Conservation (phyloP, 2,329 filamentous ascomycete genomes). For the Penicillium sp. region DNA sequence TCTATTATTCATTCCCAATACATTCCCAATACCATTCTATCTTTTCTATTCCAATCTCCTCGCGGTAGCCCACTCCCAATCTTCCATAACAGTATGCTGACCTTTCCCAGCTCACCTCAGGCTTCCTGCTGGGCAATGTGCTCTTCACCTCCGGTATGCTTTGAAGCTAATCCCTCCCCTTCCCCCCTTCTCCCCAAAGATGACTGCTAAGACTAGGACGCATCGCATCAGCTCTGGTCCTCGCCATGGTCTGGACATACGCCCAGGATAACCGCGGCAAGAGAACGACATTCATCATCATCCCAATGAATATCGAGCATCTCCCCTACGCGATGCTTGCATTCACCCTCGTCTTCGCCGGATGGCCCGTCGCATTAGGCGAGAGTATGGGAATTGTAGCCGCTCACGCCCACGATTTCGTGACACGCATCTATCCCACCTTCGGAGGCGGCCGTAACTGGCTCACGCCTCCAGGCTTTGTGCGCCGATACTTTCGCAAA, state of each 20-base stretch:
- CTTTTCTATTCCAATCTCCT: slow-evolving; percentile 14
- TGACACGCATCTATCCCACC: slow-evolving; percentile 84
- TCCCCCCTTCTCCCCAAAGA: background rate
- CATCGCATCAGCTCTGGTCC: slow-evolving; percentile 67
- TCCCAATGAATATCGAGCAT: slow-evolving; percentile 80
- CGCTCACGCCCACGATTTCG: slow-evolving; percentile 88
- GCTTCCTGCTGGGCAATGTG: slow-evolving; percentile 36
- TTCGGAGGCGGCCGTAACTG: slow-evolving; percentile 83
- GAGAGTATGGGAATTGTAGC: slow-evolving; percentile 81
- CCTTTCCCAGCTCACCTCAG: slow-evolving; percentile 43
- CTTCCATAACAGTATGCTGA: slow-evolving; percentile 32
- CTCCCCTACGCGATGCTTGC: slow-evolving; percentile 80
- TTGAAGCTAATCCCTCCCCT: background rate
- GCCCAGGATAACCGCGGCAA: slow-evolving; percentile 81
- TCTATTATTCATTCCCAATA: slow-evolving; percentile 23
- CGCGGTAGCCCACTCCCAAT: slow-evolving; percentile 24
- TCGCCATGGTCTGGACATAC: slow-evolving; percentile 83
- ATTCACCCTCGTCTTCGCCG: slow-evolving; percentile 71
- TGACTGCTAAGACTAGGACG: slow-evolving; percentile 54
- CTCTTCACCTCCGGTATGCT: slow-evolving; percentile 46
- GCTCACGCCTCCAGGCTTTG: slow-evolving; percentile 72
- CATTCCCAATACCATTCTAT: slow-evolving; percentile 23
- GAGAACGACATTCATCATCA: slow-evolving; percentile 77
- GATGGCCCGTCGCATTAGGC: slow-evolving; percentile 60
- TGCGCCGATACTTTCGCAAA: slow-evolving; percentile 68